Evolutionary conservation across 2,329 filamentous ascomycete species (phyloP), one percentile per base, ranked within the genome.

Genomic region (Colletotrichum sp.): DNA sequence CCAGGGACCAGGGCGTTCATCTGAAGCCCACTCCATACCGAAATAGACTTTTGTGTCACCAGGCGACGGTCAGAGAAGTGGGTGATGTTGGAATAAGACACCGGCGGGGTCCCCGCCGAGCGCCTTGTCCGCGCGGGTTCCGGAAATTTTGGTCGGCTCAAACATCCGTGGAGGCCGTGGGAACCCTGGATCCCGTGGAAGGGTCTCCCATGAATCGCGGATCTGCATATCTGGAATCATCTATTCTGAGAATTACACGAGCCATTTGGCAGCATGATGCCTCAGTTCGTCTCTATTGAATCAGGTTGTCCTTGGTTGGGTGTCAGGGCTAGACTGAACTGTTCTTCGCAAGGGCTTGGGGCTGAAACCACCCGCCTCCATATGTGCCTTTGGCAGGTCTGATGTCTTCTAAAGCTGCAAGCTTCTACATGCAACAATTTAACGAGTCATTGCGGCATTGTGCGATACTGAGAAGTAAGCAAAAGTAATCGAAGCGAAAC

Each of bases 351-450:
- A 52, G 10, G 43, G 9, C n/a, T 7, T 48, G 3, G 43, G 43
- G 43, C 43, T 12, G 43, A 21, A 48, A 18, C 43, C 10, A 48
- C 18, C 18, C 2, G 8, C 39, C 39, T 48, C 2, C 39, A 6
- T 21, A 21, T 12, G 39, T 48, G 43, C 9, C 3, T 48, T 21
- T 48, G 9, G 10, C 10, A 48, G 3, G n/a, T 7, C 6, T n/a
- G 6, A 13, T 48, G 18, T 0, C 18, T 4, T 48, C 43, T n/a
- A 48, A 48, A 48, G 43, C n/a, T 48, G 18, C 18, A 7, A 48
- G 18, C 2, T 13, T 12, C 18, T n/a, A n/a, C 43, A 3, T 0
- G 2, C 5, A 48, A 2, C 18, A n/a, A 1, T 4, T 7, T 12
- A 1, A 18, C 6, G 10, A 48, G 43, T 48, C 43, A 48, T 48